Percentiles rank a stretch among this genome's conserved stretches.
phyloP scores from a whole-genome alignment of 2,329 filamentous ascomycete species.

The Leptographium radiaticola region DNA sequence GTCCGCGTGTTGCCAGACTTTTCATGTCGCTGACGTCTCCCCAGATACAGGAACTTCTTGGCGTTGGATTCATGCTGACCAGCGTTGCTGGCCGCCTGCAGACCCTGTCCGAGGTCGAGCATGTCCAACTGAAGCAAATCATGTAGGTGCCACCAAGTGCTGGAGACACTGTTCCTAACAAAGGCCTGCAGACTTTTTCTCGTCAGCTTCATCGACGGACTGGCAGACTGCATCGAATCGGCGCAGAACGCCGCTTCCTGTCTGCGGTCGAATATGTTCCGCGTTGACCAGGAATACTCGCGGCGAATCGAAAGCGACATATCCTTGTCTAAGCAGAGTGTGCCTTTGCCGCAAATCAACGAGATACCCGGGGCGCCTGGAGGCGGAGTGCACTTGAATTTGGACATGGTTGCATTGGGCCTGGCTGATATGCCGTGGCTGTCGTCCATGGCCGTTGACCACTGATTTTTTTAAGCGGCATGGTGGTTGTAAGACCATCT shows the following conservation, averaged over 20 bases:
- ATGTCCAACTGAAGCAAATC: background rate
- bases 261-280: background rate
- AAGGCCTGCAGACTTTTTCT: background rate
- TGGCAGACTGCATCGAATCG: background rate
- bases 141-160: background rate
- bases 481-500: no score
- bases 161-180: background rate
- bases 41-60: background rate
- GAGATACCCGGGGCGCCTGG: background rate
- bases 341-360: background rate
- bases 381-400: background rate
- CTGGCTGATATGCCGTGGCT: background rate
- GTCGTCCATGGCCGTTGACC: background rate
- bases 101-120: background rate
- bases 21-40: background rate
- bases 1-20: background rate
- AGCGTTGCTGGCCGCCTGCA: background rate
- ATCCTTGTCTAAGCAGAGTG: no score
- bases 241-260: background rate
- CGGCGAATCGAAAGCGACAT: background rate
- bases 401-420: background rate
- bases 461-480: background rate
- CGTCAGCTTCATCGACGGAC: background rate
- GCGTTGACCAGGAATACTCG: background rate
- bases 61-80: background rate